phyloP scores from a whole-genome alignment of 805 yeast species.

The Lipomyces mesembrius region DNA sequence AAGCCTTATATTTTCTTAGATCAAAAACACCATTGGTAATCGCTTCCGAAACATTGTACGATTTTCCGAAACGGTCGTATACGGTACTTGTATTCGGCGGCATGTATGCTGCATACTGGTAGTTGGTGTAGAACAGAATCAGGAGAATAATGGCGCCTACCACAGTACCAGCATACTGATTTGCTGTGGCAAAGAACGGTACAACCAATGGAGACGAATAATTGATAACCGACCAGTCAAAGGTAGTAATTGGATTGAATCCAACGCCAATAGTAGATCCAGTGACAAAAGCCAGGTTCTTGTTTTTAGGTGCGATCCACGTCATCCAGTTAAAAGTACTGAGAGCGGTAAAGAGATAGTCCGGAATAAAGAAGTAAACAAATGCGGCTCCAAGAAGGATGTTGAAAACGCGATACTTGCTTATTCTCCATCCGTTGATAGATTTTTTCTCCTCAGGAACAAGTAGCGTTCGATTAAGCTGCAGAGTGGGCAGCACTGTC shows the following conservation, averaged over 20 bases:
- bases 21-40: conserved; percentile 52
- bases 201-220: conserved; percentile 46
- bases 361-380: conserved; percentile 65
- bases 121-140: conserved; percentile 57
- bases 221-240: conserved; percentile 64
- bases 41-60: conserved; percentile 57
- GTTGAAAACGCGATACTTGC: conserved; percentile 56
- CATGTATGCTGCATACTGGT: conserved; percentile 51
- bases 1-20: conserved; percentile 54
- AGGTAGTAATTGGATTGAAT: conserved; percentile 63
- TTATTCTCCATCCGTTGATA: conserved; percentile 64
- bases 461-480: conserved; percentile 38
- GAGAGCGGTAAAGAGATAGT: conserved; percentile 62
- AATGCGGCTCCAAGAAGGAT: conserved; percentile 50
- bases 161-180: conserved; percentile 46
- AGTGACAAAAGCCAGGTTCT: conserved; percentile 65
- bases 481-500: conserved; percentile 58
- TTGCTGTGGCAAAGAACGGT: conserved; percentile 53
- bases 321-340: conserved; percentile 63
- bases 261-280: conserved; percentile 69
- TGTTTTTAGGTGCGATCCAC: conserved; percentile 65
- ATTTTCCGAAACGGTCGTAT: conserved; percentile 41
- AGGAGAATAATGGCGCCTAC: conserved; percentile 59
- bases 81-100: conserved; percentile 54
- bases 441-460: conserved; percentile 40